A percentile compares a stretch with the other conserved stretches of the same genome.
Conservation (phyloP, 805 yeast genomes). For the Saccharomycopsis capsularis region DNA sequence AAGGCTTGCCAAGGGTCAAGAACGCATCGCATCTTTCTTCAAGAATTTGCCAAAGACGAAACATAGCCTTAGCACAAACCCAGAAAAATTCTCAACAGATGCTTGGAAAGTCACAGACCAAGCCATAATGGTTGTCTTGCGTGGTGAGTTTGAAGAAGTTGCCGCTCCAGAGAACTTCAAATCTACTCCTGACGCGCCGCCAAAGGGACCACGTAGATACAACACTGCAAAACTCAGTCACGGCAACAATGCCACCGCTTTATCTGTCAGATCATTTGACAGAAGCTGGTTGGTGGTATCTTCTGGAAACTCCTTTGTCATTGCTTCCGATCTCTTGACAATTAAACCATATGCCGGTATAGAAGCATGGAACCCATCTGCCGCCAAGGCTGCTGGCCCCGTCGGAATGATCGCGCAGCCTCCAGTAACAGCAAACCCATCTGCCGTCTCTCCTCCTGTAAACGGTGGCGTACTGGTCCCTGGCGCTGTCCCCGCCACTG, state of each 20-base stretch:
- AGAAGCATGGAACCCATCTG: constrained; percentile 45
- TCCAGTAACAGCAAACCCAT: constrained; percentile 5
- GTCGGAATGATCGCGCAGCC: not conserved
- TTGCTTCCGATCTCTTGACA: constrained; percentile 78
- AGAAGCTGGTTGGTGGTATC: constrained; percentile 73
- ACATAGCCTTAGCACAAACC: constrained; percentile 59
- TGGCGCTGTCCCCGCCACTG: constrained; percentile 11
- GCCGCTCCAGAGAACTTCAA: constrained; percentile 42
- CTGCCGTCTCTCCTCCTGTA: constrained; percentile 12
- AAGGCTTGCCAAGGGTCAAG: constrained; percentile 62
- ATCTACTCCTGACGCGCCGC: constrained; percentile 23
- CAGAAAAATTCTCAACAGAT: constrained; percentile 69
- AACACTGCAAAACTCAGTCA: constrained; percentile 23
- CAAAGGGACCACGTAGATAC: constrained; percentile 25
- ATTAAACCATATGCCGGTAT: constrained; percentile 53
- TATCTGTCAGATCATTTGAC: constrained; percentile 73
- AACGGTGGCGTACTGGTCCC: no score
- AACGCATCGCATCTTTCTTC: constrained; percentile 55
- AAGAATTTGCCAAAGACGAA: constrained; percentile 67
- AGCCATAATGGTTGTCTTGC: constrained; percentile 73
- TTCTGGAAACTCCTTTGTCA: constrained; percentile 62
- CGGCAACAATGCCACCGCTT: constrained; percentile 27
- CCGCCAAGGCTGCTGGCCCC: constrained; percentile 20
- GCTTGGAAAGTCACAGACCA: constrained; percentile 51
- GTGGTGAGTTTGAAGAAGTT: constrained; percentile 76